Conservation (phyloP, 2,329 filamentous ascomycete genomes). For the Endoconidiophora laricicola region DNA sequence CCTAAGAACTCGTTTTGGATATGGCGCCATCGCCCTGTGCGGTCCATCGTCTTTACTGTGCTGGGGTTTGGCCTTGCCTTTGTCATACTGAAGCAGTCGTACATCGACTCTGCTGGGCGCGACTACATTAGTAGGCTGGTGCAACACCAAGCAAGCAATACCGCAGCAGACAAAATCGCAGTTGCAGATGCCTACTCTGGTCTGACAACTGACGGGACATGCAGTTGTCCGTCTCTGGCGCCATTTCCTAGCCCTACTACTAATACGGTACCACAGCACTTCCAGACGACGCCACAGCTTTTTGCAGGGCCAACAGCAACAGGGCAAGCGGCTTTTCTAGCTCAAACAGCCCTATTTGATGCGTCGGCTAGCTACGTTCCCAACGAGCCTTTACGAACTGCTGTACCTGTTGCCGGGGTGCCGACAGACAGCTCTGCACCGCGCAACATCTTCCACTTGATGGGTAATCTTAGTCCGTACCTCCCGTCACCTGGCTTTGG, state of each 20-base stretch:
- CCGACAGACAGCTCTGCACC: conserved; percentile 29
- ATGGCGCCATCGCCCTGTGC: conserved; percentile 10
- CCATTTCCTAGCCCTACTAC: conserved; percentile 16
- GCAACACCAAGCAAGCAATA: background rate
- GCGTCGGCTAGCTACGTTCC: conserved; percentile 46
- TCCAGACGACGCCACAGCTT: conserved; percentile 42
- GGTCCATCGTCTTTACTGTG: conserved; percentile 15
- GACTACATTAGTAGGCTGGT: conserved; percentile 11
- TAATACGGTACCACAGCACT: conserved; percentile 40
- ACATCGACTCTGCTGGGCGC: conserved; percentile 12
- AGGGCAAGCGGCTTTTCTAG: conserved; percentile 51
- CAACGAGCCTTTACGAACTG: conserved; percentile 54
- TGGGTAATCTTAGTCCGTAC: conserved; percentile 56
- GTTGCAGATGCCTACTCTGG: background rate
- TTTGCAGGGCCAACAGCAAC: conserved; percentile 54
- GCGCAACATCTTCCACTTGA: conserved; percentile 49
- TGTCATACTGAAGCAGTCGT: conserved; percentile 21
- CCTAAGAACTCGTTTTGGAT: background rate
- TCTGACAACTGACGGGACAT: too few relatives aligned
- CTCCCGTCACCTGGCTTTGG: conserved; percentile 57
- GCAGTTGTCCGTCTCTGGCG: too few relatives aligned
- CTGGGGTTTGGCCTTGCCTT: conserved; percentile 23
- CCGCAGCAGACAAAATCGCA: background rate
- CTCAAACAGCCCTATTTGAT: conserved; percentile 51
- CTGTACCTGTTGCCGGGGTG: conserved; percentile 46